Percentiles rank a stretch among this genome's conserved stretches.
phyloP scores from a whole-genome alignment of 805 yeast genomes.

The Wilhelminamyces savonicus region DNA sequence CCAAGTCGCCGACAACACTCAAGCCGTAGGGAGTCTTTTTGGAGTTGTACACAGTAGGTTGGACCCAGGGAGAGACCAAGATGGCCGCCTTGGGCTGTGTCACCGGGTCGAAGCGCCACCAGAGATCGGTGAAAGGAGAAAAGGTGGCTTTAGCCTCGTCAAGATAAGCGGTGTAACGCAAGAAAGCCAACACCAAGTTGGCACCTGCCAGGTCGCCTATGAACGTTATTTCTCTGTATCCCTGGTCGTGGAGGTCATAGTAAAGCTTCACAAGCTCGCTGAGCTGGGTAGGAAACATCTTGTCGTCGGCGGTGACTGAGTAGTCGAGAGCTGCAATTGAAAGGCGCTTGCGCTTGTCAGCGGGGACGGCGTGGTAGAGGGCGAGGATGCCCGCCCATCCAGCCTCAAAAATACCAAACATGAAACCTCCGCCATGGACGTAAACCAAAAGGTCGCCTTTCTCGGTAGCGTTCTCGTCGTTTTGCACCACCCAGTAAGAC shows the following conservation, averaged over 20 bases:
- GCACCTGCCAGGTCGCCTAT: conserved; percentile 9
- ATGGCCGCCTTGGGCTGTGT: conserved; percentile 24
- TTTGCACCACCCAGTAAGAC: conserved; percentile 10
- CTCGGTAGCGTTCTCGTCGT: conserved; percentile 1
- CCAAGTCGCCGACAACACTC: conserved; percentile 25
- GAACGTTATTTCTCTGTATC: conserved; percentile 7
- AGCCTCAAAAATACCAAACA: conserved; percentile 13
- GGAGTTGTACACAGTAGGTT: conserved; percentile 22
- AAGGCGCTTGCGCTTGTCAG: conserved; percentile 6
- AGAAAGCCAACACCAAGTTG: conserved; percentile 8
- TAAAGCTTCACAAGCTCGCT: conserved; percentile 12
- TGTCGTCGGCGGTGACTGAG: conserved; percentile 14
- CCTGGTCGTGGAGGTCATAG: conserved; percentile 7
- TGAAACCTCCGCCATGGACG: conserved; percentile 23
- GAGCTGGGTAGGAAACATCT: conserved; percentile 20
- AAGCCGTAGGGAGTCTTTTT: conserved; percentile 13
- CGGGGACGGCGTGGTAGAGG: conserved; percentile 14
- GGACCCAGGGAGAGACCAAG: conserved; percentile 30
- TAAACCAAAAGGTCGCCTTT: conserved; percentile 14
- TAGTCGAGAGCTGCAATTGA: conserved; percentile 18
- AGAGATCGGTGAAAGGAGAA: conserved; percentile 11
- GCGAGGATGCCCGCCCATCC: conserved; percentile 19
- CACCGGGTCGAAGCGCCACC: conserved; percentile 10
- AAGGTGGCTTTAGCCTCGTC: conserved; percentile 22
- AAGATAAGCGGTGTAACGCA: conserved; percentile 22